Evolutionary conservation across 768 basidiomycete genomes (phyloP), one percentile per base, ranked within the genome.

Genomic region (Suillus subalutaceus): DNA sequence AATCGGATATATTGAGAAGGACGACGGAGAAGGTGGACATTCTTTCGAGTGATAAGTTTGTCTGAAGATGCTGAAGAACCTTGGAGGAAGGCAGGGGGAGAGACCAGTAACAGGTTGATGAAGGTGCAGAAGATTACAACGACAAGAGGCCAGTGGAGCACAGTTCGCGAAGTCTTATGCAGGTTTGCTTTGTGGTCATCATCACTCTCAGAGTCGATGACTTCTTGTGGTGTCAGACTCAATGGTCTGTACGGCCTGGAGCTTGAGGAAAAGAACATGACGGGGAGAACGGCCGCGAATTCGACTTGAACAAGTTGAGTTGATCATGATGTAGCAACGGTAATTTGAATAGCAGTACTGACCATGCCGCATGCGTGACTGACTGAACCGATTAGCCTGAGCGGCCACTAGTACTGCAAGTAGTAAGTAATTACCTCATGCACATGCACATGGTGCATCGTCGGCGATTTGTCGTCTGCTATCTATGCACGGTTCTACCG

Each of bases 1-100:
- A 56, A 56, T 3, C 53, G 53, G 20, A 56, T 20, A 35, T 56
- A 56, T 56, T 56, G 53, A 35, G 53, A 56, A 56, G 53, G 53
- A 5, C 53, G 53, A 56, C 53, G 53, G 9, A 56, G 32, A 35
- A 56, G 32, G 32, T 56, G 32, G 5, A 56, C 5, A 56, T 56
- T 35, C 53, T 35, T 56, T 35, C 53, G 53, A 56, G 32, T 56
- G 18, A 56, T 56, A 20, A 56, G 9, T 6, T 35, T 13, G 10
- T 56, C 32, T 12, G 32, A 12, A 35, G 30, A 56, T 12, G 6
- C 5, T 6, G 32, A 55, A 16, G 53, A 56, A 2, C 10, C 6
- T 56, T 35, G 53, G 53, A 35, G 52, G 18, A 32, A 53, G 16
- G 30, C 16, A 18, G 52, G 30, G 30, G 30, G 9, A 18, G 16